Percentiles rank a stretch among this genome's conserved stretches.
These are phyloP conservation scores for Antitrichia curtipendula DNA, from an alignment of 225 moss, liverwort and hornwort genomes.

Conservation along the genomic window DNA sequence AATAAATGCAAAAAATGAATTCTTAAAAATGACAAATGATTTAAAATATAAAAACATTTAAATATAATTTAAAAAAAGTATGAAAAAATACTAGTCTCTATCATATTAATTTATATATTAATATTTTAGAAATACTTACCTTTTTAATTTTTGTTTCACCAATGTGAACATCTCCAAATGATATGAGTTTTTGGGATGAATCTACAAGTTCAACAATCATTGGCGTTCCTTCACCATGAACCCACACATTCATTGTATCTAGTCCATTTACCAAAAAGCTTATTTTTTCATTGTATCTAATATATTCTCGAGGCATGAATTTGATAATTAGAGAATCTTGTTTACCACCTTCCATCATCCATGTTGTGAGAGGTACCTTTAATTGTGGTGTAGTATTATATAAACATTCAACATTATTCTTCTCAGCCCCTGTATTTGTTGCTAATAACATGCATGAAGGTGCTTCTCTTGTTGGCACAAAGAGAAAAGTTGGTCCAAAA, in stretches of 20 bases:
- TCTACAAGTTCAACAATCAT: slow-evolving; percentile 75
- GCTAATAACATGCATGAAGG: slow-evolving; percentile 52
- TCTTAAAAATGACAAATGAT: neutral
- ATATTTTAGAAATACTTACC: neutral
- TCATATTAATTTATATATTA: neutral
- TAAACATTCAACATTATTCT: slow-evolving; percentile 53
- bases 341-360: slow-evolving; percentile 44
- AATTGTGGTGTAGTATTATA: slow-evolving; percentile 56
- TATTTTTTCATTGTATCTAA: slow-evolving; percentile 53
- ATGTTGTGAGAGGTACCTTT: slow-evolving; percentile 49
- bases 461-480: slow-evolving; percentile 49
- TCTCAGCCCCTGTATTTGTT: slow-evolving; percentile 37
- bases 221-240: slow-evolving; percentile 73
- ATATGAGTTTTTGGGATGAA: slow-evolving; percentile 50
- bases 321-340: slow-evolving; percentile 41
- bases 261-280: slow-evolving; percentile 67
- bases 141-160: slow-evolving; percentile 44
- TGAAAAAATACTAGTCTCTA: accelerated
- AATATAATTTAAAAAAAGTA: too few relatives aligned
- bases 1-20: neutral
- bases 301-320: slow-evolving; percentile 49
- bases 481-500: slow-evolving; percentile 77
- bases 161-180: slow-evolving; percentile 52
- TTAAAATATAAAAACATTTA: neutral
- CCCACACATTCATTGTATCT: slow-evolving; percentile 45